Conservation (phyloP, 225 moss, liverwort and hornwort species). For the Polytrichum commune region DNA sequence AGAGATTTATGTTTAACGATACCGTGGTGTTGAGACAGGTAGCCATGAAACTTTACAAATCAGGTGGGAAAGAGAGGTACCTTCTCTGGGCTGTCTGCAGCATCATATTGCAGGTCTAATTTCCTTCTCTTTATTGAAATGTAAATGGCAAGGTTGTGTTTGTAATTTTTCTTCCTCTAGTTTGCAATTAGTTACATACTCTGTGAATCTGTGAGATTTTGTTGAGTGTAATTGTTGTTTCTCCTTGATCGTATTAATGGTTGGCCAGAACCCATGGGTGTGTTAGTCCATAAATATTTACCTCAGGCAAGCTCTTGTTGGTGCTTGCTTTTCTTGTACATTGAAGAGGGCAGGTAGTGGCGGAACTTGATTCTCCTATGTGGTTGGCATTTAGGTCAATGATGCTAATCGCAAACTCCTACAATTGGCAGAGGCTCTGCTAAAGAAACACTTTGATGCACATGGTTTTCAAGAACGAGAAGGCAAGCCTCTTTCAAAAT, state of each 20-base stretch:
- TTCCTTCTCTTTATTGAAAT: not conserved
- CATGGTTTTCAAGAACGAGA: conserved; percentile 77
- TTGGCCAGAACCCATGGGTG: no score
- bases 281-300: no score
- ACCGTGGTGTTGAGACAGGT: conserved; percentile 45
- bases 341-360: not conserved
- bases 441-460: conserved; percentile 71
- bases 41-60: conserved; percentile 86
- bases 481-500: conserved; percentile 41
- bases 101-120: conserved; percentile 71
- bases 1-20: conserved; percentile 11
- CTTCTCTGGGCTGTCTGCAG: conserved; percentile 96
- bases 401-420: conserved; percentile 50
- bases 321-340: no score
- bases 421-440: conserved; percentile 80
- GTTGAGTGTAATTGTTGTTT: no score
- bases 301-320: no score
- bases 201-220: no score
- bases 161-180: no score
- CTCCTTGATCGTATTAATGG: no score
- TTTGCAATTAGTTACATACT: no score
- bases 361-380: not conserved
- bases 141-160: no score
- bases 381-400: conserved; percentile 26
- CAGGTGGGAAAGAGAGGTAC: conserved; percentile 78